Conservation (phyloP, 2,329 filamentous ascomycete genomes). For the Aspergillus ruber region DNA sequence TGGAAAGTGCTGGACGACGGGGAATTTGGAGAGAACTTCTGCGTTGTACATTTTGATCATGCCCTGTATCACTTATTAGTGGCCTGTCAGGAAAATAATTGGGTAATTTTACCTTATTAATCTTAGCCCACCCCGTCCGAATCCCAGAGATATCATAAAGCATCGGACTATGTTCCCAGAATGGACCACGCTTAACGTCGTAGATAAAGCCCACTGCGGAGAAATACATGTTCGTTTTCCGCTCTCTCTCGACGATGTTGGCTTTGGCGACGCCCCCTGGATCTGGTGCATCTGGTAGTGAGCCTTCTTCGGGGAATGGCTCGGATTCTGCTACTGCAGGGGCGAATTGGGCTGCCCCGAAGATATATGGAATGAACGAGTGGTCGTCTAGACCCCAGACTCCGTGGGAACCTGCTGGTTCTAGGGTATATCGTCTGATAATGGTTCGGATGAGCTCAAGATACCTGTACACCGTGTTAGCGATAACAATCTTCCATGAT, state of each 20-base stretch:
- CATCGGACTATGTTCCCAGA: conserved; percentile 95
- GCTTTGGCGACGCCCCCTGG: conserved; percentile 63
- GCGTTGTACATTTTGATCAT: conserved; percentile 99
- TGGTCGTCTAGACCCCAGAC: conserved; percentile 99
- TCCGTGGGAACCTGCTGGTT: conserved; percentile 91
- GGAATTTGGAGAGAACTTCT: conserved; percentile 93
- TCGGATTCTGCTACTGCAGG: conserved; percentile 62
- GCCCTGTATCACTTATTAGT: conserved; percentile 48
- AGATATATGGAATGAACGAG: conserved; percentile 87
- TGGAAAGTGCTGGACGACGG: conserved; percentile 93
- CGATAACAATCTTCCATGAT: not conserved
- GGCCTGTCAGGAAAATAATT: too few species aligned
- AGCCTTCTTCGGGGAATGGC: conserved; percentile 70
- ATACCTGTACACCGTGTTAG: conserved; percentile 49
- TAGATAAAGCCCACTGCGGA: conserved; percentile 94
- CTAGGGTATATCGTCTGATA: conserved; percentile 85
- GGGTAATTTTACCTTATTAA: conserved; percentile 62
- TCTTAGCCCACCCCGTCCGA: conserved; percentile 91
- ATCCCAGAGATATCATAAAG: conserved; percentile 92
- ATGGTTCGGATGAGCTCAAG: conserved; percentile 72
- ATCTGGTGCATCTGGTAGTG: conserved; percentile 63
- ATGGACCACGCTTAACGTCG: conserved; percentile 91
- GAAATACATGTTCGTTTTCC: conserved; percentile 78
- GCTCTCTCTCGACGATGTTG: conserved; percentile 58
- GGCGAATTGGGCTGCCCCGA: conserved; percentile 84